Evolutionary conservation across 257 asterid genomes (phyloP).

Genomic region (Thymus quinquecostatus): DNA sequence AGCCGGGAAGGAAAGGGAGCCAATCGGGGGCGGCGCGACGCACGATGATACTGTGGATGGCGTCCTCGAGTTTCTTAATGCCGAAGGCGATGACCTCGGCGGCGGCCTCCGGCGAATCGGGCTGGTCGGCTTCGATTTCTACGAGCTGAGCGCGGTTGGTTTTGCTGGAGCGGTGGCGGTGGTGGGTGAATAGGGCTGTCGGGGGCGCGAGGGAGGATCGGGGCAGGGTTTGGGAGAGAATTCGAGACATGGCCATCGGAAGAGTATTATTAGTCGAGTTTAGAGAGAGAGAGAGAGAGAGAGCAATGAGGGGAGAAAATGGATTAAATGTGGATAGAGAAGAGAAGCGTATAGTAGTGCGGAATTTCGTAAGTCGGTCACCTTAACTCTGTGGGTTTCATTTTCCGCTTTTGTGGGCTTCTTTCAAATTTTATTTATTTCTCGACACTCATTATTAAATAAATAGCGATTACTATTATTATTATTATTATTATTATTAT

Average conservation of each 20-base stretch:
- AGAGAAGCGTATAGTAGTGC: background rate
- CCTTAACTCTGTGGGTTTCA: background rate
- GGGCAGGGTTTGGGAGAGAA: conserved; percentile 40
- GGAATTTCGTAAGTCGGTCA: background rate
- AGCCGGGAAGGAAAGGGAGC: conserved; percentile 61
- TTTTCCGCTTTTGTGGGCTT: background rate
- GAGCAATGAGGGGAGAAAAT: background rate
- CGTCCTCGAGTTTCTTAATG: conserved; percentile 54
- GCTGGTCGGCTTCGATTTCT: conserved; percentile 45
- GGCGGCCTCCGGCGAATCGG: conserved; percentile 46
- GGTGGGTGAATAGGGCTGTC: conserved; percentile 40
- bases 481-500: no score
- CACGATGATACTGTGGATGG: conserved; percentile 53
- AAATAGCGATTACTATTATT: no score
- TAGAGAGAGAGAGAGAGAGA: background rate
- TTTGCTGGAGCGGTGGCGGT: conserved; percentile 59
- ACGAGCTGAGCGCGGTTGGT: conserved; percentile 43
- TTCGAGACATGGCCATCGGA: conserved; percentile 53
- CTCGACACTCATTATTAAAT: no score
- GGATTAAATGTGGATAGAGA: conserved; percentile 2
- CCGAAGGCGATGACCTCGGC: conserved; percentile 52
- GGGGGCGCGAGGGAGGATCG: conserved; percentile 38
- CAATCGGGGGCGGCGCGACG: conserved; percentile 68
- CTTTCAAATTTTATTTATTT: background rate
- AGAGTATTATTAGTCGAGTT: background rate